Evolutionary conservation across 306 rosid genomes (phyloP), one percentile per base, ranked within the genome.

Genomic region (Vigna angularis): DNA sequence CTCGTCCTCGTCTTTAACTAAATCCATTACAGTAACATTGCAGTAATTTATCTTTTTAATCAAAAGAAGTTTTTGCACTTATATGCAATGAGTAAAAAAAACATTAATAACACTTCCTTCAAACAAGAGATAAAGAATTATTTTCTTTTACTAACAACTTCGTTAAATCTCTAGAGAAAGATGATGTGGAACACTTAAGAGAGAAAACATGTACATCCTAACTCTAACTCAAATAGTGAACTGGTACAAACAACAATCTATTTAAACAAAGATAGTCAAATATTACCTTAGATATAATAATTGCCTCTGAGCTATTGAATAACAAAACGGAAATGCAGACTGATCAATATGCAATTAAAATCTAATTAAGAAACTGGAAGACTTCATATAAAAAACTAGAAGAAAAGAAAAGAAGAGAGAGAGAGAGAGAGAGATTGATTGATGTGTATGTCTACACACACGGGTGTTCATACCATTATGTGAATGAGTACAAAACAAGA

Each of bases 401-500:
- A 34, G 9, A 48, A 48, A 45, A 20, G 9, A 13, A 17, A 53
- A 80, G 48, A 53, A 9, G 7, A 24, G n/a, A 28, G 4, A 28
- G 7, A 24, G n/a, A 28, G 4, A 28, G 61, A 48, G 38, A 24
- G 9, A 28, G n/a, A 69, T 40, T 58, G 38, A 73, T 48, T 78
- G 61, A 44, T 73, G 66, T 69, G 66, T n/a, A 38, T 40, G 52
- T 66, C 71, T 11, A 66, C 52, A 42, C 52, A 11, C 53, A 66
- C 32, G 32, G 26, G 13, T 7, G 17, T 5, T 7, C 49, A 36
- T 18, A 58, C 42, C 42, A 73, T 26, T 42, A 52, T 17, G 36
- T 66, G 66, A 57, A 66, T 80, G 69, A 22, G 64, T 32, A 52
- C 64, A 71, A 82, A 47, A 52, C 48, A 9, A 42, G 63, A 70